These are phyloP conservation scores for Cryptococcus sp. DNA, from an alignment of 1,284 basidiomycete species.

Conservation along the genomic window DNA sequence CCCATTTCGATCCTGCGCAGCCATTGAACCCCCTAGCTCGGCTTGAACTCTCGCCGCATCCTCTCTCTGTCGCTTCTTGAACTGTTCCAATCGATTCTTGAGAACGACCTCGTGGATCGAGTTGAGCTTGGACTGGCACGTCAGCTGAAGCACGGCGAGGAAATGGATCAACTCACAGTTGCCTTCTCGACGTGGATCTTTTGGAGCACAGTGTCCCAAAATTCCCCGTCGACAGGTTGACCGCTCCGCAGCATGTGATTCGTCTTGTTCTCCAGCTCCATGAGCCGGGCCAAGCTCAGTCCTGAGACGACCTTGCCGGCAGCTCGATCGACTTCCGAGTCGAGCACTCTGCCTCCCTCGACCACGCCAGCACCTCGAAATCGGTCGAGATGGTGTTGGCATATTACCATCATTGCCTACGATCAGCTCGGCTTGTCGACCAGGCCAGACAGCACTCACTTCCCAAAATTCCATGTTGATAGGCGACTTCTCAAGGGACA, in stretches of 20 bases:
- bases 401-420: slow-evolving; percentile 93
- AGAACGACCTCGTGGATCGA: slow-evolving; percentile 92
- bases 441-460: slow-evolving; percentile 50
- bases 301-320: slow-evolving; percentile 39
- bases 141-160: not conserved
- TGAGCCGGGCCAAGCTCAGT: slow-evolving; percentile 69
- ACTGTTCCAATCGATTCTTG: slow-evolving; percentile 87
- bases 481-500: slow-evolving; percentile 76
- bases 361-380: slow-evolving; percentile 52
- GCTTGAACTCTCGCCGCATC: slow-evolving; percentile 88
- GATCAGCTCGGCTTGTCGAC: slow-evolving; percentile 3
- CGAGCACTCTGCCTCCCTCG: slow-evolving; percentile 37
- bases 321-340: slow-evolving; percentile 32
- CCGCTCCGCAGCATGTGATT: slow-evolving; percentile 82
- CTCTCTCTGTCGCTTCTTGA: slow-evolving; percentile 89
- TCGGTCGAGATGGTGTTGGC: slow-evolving; percentile 82
- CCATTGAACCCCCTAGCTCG: slow-evolving; percentile 72
- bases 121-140: slow-evolving; percentile 75
- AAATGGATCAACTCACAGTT: slow-evolving; percentile 57
- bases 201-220: slow-evolving; percentile 90
- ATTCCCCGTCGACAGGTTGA: slow-evolving; percentile 93
- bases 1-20: slow-evolving; percentile 35
- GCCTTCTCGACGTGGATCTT: slow-evolving; percentile 97
- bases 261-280: slow-evolving; percentile 75
- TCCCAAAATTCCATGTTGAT: slow-evolving; percentile 96